Percentiles rank a stretch among this genome's conserved stretches.
Evolutionary conservation across 2,329 filamentous ascomycete genomes (phyloP).

Genomic region (Arachnomyces sp.): DNA sequence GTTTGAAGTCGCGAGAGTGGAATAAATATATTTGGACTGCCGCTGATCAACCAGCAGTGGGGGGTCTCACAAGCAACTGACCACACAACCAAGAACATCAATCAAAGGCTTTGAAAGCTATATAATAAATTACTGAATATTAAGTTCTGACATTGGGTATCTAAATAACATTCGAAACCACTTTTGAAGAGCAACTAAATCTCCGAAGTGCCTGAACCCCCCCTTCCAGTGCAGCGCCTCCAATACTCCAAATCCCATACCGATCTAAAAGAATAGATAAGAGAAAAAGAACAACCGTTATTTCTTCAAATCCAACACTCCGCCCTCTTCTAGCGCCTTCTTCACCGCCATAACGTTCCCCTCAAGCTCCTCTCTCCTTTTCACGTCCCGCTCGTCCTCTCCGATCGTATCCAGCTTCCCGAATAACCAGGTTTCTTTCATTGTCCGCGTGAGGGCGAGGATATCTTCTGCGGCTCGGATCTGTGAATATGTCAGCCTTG

Average conservation of each 20-base stretch:
- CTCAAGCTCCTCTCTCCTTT: slow-evolving; percentile 38
- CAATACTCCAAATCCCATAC: no score
- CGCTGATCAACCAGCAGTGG: background rate
- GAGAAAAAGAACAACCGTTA: background rate
- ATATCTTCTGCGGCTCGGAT: slow-evolving; percentile 56
- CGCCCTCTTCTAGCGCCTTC: slow-evolving; percentile 32
- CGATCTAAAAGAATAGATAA: no score
- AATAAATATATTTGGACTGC: background rate
- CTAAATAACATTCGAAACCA: no score
- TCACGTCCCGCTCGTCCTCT: slow-evolving; percentile 31
- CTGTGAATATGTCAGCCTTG: slow-evolving; percentile 24
- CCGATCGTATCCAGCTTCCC: slow-evolving; percentile 53
- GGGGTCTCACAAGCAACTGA: no score
- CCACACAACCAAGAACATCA: no score
- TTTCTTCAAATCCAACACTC: slow-evolving; percentile 15
- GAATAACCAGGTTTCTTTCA: slow-evolving; percentile 62
- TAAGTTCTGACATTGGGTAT: no score
- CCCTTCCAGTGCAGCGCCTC: no score
- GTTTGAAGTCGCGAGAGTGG: background rate
- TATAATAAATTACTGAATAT: no score
- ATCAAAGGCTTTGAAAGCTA: no score
- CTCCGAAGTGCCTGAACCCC: no score
- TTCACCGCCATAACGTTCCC: slow-evolving; percentile 40
- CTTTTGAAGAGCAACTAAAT: no score
- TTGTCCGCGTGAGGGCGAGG: slow-evolving; percentile 49